Percentiles rank a stretch among this genome's conserved stretches.
Evolutionary conservation across 2,329 filamentous ascomycete species (phyloP).

Genomic region (Paraphaeosphaeria minitans): DNA sequence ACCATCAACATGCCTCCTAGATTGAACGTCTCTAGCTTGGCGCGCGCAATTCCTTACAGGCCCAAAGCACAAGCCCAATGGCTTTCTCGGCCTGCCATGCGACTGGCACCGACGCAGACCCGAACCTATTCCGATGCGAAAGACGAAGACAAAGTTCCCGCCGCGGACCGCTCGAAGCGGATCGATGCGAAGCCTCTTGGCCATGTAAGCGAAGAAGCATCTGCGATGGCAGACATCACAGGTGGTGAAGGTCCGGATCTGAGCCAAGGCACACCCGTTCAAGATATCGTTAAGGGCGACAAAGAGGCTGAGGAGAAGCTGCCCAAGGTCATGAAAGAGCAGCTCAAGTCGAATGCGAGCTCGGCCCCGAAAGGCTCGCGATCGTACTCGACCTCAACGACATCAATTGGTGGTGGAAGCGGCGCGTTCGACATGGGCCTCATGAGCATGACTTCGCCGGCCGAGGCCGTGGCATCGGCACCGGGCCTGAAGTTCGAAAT

Average conservation of each 20-base stretch:
- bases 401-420: conserved; percentile 20
- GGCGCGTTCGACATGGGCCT: conserved; percentile 37
- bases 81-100: conserved; percentile 28
- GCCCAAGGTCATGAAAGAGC: conserved; percentile 69
- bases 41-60: conserved; percentile 41
- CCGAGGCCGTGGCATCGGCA: conserved; percentile 24
- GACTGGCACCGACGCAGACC: conserved; percentile 32
- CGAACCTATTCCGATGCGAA: conserved; percentile 41
- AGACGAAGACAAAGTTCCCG: conserved; percentile 31
- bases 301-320: conserved; percentile 65
- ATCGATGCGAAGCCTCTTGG: conserved; percentile 51
- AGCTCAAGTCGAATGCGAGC: conserved; percentile 55
- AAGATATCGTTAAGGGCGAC: conserved; percentile 70
- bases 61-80: conserved; percentile 37
- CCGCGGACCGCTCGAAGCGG: conserved; percentile 37
- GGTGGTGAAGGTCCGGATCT: conserved; percentile 65
- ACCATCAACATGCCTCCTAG: conserved; percentile 46
- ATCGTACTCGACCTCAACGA: conserved; percentile 61
- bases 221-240: conserved; percentile 62
- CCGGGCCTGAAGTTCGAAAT: conserved; percentile 78
- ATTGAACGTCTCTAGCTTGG: conserved; percentile 39
- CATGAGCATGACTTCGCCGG: conserved; percentile 29
- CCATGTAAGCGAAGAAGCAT: conserved; percentile 69
- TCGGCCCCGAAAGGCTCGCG: conserved; percentile 52
- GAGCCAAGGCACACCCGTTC: conserved; percentile 68